phyloP scores from a whole-genome alignment of 495 filamentous ascomycete genomes.

The Xylaria nigripes region DNA sequence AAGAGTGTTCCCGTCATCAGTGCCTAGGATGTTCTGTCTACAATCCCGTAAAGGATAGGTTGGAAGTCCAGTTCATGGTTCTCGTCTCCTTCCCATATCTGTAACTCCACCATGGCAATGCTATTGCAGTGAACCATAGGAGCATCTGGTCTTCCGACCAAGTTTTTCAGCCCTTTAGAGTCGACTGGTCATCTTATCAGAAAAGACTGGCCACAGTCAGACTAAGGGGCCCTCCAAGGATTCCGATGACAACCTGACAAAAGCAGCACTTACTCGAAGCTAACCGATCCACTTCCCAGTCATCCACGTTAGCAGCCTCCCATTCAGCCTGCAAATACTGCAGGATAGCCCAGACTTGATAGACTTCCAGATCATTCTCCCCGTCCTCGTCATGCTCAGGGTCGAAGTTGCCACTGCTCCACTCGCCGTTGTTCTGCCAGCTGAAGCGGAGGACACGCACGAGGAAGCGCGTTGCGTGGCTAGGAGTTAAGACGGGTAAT shows the following conservation, averaged over 20 bases:
- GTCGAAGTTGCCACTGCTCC: slow-evolving; percentile 18
- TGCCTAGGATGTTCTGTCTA: no score
- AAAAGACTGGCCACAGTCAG: background rate
- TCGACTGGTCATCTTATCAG: slow-evolving; percentile 3
- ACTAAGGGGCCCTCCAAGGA: no score
- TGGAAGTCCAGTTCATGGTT: no score
- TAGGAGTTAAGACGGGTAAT: background rate
- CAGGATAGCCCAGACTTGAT: slow-evolving; percentile 21
- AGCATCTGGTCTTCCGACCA: no score
- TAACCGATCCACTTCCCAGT: slow-evolving; percentile 12
- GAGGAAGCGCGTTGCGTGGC: slow-evolving; percentile 18
- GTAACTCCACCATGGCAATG: no score
- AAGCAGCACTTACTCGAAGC: background rate
- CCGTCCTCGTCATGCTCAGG: slow-evolving; percentile 14
- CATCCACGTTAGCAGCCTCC: slow-evolving; percentile 22
- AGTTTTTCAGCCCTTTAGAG: background rate
- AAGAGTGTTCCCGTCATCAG: no score
- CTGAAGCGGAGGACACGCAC: slow-evolving; percentile 20
- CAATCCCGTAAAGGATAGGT: no score
- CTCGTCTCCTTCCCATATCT: no score
- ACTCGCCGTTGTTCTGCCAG: slow-evolving; percentile 22
- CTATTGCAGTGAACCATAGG: no score
- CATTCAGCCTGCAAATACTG: slow-evolving; percentile 23
- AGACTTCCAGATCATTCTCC: slow-evolving; percentile 18
- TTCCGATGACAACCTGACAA: no score